Base-by-base conservation (phyloP, 306 rosid species). In the Lupinus albus region DNA sequence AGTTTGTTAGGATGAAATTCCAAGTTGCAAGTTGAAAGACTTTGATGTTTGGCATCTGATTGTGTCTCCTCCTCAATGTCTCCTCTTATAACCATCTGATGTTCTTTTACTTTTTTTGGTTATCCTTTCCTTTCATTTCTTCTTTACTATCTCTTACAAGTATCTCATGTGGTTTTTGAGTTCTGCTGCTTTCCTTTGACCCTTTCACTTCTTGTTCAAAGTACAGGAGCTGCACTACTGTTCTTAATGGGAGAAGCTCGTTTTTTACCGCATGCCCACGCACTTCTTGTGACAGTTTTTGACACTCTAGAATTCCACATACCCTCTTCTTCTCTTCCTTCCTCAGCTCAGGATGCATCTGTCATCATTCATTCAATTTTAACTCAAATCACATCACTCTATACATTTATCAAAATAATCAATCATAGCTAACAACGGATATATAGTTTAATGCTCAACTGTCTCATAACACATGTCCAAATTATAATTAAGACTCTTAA, bases 181-280 rank as follows among this genome's bases (percentile, higher is more conserved):
- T 67, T 14, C 58, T 67, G 18, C 53, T 44, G 44, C 36, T 65
- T 48, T 71, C 76, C 81, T 72, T 74, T 2, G 86, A 78, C 2
- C 83, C 84, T 78, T 83, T 85, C 61, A 83, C 96, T 78, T 85
- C 96, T 78, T 89, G 91, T 64, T 89, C 94, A 75, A 87, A 87
- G 84, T 78, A 89, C 55, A 89, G 96, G 18, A 89, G 86, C 47
- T 89, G 96, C 80, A 89, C 94, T 0, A 89, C 96, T 4, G 88
- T 89, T 80, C 96, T 87, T 60, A 89, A 68, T 54, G 96, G 96
- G 39, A 89, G 94, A 71, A 90, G 84, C 86, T 89, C 96, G 57
- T 89, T 89, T 70, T 89, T 89, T 0, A 87, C 87, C 12, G 96
- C 96, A 63, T 87, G 96, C 11, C 76, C 80, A 11, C 96, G 85